These are phyloP conservation scores for Maudiozyma humilis DNA, from an alignment of 1,139 yeast genomes.

Conservation along the genomic window DNA sequence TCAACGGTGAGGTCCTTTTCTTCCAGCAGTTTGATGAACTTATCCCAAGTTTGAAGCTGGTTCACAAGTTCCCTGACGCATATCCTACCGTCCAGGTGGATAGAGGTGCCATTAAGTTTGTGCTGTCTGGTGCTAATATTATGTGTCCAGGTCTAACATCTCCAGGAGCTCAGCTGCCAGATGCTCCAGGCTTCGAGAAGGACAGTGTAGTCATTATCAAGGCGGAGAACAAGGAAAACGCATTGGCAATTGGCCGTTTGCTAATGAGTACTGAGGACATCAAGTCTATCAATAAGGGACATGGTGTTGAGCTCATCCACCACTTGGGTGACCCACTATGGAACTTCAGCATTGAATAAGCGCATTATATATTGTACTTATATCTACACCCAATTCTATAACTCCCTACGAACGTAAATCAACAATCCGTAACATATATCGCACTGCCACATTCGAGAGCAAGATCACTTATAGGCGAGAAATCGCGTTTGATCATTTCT, in stretches of 20 bases:
- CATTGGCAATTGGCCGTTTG: conserved; percentile 82
- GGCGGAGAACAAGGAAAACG: conserved; percentile 90
- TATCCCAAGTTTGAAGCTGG: conserved; percentile 66
- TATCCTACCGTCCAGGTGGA: conserved; percentile 89
- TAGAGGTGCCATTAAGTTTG: conserved; percentile 93
- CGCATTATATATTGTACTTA: neutral
- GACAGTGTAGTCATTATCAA: conserved; percentile 70
- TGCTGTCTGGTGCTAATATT: conserved; percentile 86
- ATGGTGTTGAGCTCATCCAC: conserved; percentile 80
- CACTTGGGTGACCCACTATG: conserved; percentile 88
- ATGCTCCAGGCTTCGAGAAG: conserved; percentile 48
- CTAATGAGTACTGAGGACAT: conserved; percentile 88
- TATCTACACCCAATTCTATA: neutral
- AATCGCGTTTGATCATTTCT: conserved; percentile 17
- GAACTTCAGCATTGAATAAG: conserved; percentile 42
- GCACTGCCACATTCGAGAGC: neutral
- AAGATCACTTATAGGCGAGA: conserved; percentile 15
- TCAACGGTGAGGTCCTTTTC: conserved; percentile 66
- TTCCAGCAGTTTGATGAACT: conserved; percentile 81
- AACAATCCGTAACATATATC: neutral
- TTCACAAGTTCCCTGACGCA: conserved; percentile 73
- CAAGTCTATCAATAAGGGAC: conserved; percentile 73
- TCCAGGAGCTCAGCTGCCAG: conserved; percentile 80
- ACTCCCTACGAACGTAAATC: neutral
- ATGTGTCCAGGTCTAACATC: conserved; percentile 98